phyloP scores from a whole-genome alignment of 345 rosid genomes.

The Sonneratia alba region DNA sequence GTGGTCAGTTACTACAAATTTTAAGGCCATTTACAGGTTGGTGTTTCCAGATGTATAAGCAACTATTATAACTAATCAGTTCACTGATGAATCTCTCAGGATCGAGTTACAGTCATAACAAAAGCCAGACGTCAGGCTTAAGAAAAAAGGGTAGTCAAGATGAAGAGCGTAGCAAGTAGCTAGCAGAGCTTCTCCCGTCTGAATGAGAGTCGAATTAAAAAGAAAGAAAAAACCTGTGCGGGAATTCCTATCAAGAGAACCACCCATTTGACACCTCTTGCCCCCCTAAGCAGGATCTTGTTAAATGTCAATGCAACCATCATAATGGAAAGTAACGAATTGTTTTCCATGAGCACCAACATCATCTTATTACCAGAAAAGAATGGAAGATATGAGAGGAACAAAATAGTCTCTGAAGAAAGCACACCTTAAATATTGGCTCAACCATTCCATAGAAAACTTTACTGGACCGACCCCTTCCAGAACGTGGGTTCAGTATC shows the following conservation, averaged over 20 bases:
- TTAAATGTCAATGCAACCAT: background rate
- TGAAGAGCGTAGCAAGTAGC: background rate
- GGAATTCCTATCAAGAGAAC: background rate
- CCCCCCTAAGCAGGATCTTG: background rate
- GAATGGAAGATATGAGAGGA: background rate
- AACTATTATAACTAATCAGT: background rate
- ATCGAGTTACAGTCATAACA: background rate
- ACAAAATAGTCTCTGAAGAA: background rate
- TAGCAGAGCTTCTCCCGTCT: background rate
- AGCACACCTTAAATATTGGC: constrained; percentile 83
- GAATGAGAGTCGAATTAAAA: background rate
- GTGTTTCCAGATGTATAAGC: background rate
- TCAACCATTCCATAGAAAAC: constrained; percentile 80
- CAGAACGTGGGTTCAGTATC: constrained; percentile 90
- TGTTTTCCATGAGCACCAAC: background rate
- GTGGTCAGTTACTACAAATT: background rate
- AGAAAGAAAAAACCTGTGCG: background rate
- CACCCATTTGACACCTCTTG: background rate
- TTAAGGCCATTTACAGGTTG: background rate
- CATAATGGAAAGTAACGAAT: background rate
- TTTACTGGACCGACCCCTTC: constrained; percentile 82
- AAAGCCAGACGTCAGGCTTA: background rate
- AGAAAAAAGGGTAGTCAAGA: background rate
- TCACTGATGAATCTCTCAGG: background rate
- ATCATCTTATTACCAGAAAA: background rate